Conservation (phyloP, 495 filamentous ascomycete genomes). For the Daldinia concentrica region DNA sequence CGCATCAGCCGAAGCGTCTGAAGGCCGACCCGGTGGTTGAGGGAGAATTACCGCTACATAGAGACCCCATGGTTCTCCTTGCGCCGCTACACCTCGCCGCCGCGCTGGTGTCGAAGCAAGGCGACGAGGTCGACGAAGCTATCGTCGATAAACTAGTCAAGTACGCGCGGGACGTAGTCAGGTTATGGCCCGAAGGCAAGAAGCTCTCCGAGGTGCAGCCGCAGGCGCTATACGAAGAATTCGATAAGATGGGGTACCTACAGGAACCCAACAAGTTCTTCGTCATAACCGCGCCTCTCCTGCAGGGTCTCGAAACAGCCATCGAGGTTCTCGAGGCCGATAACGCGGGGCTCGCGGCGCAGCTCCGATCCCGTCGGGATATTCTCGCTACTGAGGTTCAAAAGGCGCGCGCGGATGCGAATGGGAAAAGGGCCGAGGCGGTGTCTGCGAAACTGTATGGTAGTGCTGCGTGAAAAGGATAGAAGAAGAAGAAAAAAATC, state of each 20-base stretch:
- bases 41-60: slow-evolving; percentile 40
- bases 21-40: slow-evolving; percentile 10
- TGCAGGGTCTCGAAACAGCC: slow-evolving; percentile 54
- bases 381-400: slow-evolving; percentile 43
- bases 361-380: slow-evolving; percentile 44
- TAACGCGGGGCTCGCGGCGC: slow-evolving; percentile 42
- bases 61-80: slow-evolving; percentile 52
- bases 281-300: slow-evolving; percentile 43
- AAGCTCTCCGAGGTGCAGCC: slow-evolving; percentile 49
- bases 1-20: slow-evolving; percentile 43
- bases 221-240: slow-evolving; percentile 28
- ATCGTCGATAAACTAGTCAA: slow-evolving; percentile 40
- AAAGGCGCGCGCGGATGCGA: slow-evolving; percentile 21
- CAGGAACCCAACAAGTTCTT: slow-evolving; percentile 39
- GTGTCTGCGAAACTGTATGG: slow-evolving; percentile 43
- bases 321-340: slow-evolving; percentile 44
- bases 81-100: slow-evolving; percentile 54
- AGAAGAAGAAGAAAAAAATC: slow-evolving; percentile 6
- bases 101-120: slow-evolving; percentile 33
- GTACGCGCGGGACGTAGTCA: slow-evolving; percentile 49
- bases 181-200: slow-evolving; percentile 49
- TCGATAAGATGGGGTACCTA: slow-evolving; percentile 44
- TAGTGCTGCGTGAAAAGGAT: slow-evolving; percentile 18
- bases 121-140: not conserved
- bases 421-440: not conserved